Conservation (phyloP, 805 yeast species). For the Torulaspora delbrueckii region DNA sequence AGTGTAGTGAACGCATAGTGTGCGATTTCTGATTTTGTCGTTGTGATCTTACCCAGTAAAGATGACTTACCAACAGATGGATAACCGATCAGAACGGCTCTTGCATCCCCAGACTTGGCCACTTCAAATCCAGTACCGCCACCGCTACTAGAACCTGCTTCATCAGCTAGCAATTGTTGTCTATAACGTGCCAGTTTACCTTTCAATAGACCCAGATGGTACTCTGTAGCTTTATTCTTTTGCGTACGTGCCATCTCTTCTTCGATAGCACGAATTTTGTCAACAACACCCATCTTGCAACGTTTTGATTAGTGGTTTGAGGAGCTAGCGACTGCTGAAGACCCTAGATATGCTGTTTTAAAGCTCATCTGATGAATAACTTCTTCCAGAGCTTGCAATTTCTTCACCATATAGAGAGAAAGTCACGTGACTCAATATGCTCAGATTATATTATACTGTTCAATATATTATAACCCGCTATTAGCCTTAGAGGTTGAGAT, state of each 20-base stretch:
- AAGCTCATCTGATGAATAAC: constrained; percentile 1
- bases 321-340: not conserved
- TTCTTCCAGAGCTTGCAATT: not conserved
- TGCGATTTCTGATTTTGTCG: constrained; percentile 92
- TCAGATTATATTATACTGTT: too few relatives aligned
- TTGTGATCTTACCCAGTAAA: constrained; percentile 79
- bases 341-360: not conserved
- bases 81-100: constrained; percentile 92
- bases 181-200: constrained; percentile 92
- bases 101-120: constrained; percentile 91
- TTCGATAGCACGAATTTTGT: constrained; percentile 83
- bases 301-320: not conserved
- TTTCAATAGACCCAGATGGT: constrained; percentile 88
- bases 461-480: too few relatives aligned
- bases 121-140: constrained; percentile 94
- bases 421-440: not conserved
- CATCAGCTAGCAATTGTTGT: constrained; percentile 86
- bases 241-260: constrained; percentile 93
- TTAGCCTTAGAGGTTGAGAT: too few relatives aligned
- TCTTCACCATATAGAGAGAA: not conserved
- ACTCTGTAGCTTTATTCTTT: constrained; percentile 96
- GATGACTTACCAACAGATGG: constrained; percentile 98
- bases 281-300: constrained; percentile 39
- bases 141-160: constrained; percentile 59
- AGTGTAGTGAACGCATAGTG: constrained; percentile 92